Conservation (phyloP, 2,329 filamentous ascomycete species). For the Penicillium sclerotigenum region DNA sequence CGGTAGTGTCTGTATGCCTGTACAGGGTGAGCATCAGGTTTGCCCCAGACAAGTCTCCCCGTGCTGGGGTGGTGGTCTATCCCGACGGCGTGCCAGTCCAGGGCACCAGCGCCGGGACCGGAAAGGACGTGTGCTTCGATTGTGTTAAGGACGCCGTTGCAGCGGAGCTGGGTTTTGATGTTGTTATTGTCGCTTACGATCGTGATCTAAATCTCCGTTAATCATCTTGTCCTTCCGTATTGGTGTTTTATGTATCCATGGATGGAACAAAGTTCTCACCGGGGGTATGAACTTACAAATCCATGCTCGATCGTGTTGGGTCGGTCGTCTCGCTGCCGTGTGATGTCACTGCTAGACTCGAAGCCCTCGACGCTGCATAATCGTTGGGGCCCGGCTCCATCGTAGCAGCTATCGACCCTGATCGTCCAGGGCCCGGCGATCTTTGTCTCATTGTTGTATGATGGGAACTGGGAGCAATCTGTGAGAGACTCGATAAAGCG, state of each 20-base stretch:
- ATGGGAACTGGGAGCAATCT: constrained; percentile 10
- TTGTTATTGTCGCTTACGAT: constrained; percentile 1
- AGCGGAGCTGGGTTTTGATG: constrained; percentile 11
- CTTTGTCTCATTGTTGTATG: constrained; percentile 9
- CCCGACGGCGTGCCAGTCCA: constrained; percentile 14
- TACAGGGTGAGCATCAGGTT: neutral
- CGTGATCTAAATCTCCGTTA: constrained; percentile 4
- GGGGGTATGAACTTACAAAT: constrained; percentile 1
- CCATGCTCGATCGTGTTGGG: constrained; percentile 6
- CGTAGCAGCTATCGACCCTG: constrained; percentile 4
- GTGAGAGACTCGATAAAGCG: neutral
- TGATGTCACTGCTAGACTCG: constrained; percentile 9
- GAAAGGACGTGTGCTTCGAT: constrained; percentile 15
- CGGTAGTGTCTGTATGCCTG: constrained; percentile 9
- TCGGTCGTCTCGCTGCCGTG: constrained; percentile 2
- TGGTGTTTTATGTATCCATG: no score
- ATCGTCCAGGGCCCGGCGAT: constrained; percentile 16
- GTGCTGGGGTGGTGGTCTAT: constrained; percentile 9
- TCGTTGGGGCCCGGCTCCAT: neutral
- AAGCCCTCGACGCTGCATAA: constrained; percentile 11
- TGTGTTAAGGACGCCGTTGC: constrained; percentile 13
- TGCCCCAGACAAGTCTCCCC: constrained; percentile 13
- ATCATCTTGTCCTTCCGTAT: neutral
- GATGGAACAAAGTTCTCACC: neutral
- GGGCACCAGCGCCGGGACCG: neutral